A percentile compares a stretch with the other conserved stretches of the same genome.
These are phyloP conservation scores for Musa beccarii DNA, from an alignment of 176 grass and related monocot genomes.

Conservation along the genomic window DNA sequence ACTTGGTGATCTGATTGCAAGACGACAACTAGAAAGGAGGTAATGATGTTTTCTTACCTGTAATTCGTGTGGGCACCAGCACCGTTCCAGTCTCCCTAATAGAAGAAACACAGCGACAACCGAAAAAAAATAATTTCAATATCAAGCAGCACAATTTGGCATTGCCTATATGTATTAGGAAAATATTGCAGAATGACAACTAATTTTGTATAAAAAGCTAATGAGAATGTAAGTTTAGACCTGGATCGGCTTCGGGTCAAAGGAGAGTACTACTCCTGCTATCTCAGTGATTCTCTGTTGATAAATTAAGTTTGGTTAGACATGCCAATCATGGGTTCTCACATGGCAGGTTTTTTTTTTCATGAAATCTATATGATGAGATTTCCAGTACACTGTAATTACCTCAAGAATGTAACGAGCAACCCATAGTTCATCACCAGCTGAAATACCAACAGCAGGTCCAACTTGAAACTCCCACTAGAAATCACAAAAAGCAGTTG, in stretches of 20 bases:
- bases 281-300: conserved; percentile 92
- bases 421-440: conserved; percentile 80
- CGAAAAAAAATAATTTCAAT: background rate
- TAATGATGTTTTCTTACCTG: conserved; percentile 29
- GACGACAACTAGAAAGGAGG: background rate
- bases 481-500: background rate
- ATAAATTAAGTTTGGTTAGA: background rate
- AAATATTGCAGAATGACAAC: background rate
- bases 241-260: conserved; percentile 89
- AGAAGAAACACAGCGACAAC: conserved; percentile 16
- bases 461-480: conserved; percentile 99
- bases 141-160: no score
- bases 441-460: conserved; percentile 62
- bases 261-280: conserved; percentile 66
- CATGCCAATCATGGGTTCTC: background rate
- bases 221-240: background rate
- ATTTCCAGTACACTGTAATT: background rate
- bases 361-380: background rate
- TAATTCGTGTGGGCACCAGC: conserved; percentile 94
- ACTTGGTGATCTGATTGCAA: background rate
- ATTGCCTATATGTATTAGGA: background rate
- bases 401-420: conserved; percentile 98
- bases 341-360: background rate
- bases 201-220: background rate
- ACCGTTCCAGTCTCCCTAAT: conserved; percentile 87